A percentile compares a stretch with the other conserved stretches of the same genome.
These are phyloP conservation scores for Polysphondylium violaceum DNA, from an alignment of 78 protist species.

Conservation along the genomic window DNA sequence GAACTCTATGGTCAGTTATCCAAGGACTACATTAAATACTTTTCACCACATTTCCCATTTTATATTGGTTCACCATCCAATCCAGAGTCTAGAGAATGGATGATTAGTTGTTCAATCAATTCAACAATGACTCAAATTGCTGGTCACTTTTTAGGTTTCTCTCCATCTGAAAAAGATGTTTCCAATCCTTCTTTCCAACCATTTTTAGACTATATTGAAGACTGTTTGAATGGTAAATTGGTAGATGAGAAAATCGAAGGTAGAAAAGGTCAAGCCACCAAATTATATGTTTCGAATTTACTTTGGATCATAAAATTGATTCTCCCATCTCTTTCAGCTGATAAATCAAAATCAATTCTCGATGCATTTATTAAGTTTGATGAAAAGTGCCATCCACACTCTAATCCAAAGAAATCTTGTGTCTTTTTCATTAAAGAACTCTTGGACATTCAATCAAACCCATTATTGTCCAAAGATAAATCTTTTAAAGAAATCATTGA, in stretches of 20 bases:
- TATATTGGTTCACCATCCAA: constrained; percentile 30
- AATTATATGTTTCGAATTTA: neutral
- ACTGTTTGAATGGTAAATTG: constrained; percentile 26
- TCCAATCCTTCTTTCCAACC: neutral
- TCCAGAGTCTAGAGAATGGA: constrained; percentile 70
- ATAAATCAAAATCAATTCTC: neutral
- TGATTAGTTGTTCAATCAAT: constrained; percentile 26
- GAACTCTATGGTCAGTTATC: constrained; percentile 3
- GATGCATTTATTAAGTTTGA: constrained; percentile 64
- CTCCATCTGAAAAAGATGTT: neutral
- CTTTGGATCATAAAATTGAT: constrained; percentile 30
- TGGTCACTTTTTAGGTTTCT: neutral
- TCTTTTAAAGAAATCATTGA: constrained; percentile 51
- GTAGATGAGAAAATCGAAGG: constrained; percentile 10
- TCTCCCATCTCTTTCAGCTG: constrained; percentile 1
- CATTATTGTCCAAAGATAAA: constrained; percentile 21
- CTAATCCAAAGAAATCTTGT: constrained; percentile 54
- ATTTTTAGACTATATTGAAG: constrained; percentile 33
- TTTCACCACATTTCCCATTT: constrained; percentile 49
- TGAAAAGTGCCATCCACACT: constrained; percentile 50
- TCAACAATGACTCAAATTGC: constrained; percentile 31
- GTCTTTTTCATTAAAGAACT: constrained; percentile 62
- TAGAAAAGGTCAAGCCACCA: constrained; percentile 28
- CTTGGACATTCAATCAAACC: constrained; percentile 30
- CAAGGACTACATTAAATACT: constrained; percentile 40